Conservation (phyloP, 306 rosid species). For the Malus fusca region DNA sequence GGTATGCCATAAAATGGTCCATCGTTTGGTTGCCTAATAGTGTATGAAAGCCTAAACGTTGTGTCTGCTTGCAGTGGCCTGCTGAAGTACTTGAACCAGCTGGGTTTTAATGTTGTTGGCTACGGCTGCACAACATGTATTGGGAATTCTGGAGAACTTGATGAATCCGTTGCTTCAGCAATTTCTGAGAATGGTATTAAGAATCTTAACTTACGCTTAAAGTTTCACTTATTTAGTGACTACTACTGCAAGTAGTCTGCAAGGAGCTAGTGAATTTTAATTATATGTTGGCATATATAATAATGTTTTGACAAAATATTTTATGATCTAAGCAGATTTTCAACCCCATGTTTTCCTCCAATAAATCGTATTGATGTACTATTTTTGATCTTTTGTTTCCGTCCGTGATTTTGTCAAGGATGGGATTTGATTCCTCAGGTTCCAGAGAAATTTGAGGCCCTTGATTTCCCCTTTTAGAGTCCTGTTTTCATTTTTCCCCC, state of each 20-base stretch:
- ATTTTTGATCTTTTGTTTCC: neutral
- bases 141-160: conserved; percentile 44
- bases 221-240: no score
- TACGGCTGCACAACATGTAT: conserved; percentile 47
- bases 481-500: neutral
- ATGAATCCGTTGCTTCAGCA: conserved; percentile 20
- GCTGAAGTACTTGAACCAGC: conserved; percentile 16
- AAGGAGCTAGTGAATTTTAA: no score
- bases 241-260: no score
- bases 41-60: neutral
- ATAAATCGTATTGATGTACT: no score
- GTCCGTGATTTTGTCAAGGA: neutral
- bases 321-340: no score
- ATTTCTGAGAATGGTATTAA: conserved; percentile 11
- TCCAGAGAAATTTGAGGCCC: neutral
- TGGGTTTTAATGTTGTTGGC: conserved; percentile 25
- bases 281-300: no score
- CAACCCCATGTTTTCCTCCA: no score
- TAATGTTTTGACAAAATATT: no score
- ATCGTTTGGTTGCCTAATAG: no score
- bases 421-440: neutral
- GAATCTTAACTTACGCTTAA: neutral
- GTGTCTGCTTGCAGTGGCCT: conserved; percentile 22
- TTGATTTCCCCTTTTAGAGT: neutral
- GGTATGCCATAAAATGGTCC: neutral